Evolutionary conservation across 1,284 basidiomycete genomes (phyloP), one percentile per base, ranked within the genome.

Genomic region (Heliocybe sulcata): DNA sequence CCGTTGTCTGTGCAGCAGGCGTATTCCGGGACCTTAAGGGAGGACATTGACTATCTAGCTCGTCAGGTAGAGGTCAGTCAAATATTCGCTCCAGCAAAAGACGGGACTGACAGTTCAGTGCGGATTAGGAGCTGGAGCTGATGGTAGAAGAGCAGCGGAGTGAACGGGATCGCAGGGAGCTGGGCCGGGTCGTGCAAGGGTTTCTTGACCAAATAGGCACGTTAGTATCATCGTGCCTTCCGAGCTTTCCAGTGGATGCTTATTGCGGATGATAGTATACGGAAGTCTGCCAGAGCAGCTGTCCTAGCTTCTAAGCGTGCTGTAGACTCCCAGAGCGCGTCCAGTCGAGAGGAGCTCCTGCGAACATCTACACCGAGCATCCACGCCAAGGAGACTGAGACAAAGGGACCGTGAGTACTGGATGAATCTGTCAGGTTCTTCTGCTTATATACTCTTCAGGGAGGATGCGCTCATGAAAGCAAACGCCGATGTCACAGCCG

Each of bases 401-500:
- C 82, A 65, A 85, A 85, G 72, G 68, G 73, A 45, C 73, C 73
- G 85, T 83, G 57, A 54, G 81, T 79, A 11, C 25, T 29, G 12
- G 22, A 23, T 20, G n/a, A 42, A n/a, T 42, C 14, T 20, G 16
- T 57, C 20, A 8, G 45, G 29, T 16, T n/a, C 53, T n/a, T n/a
- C 22, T 29, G 38, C 14, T 59, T 31, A 53, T 25, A 29, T 9
- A 42, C 27, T 47, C 42, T 50, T 60, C 53, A 91, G 86, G 8
- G 93, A 93, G 59, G 93, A 97, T 61, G 80, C 80, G 0, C 76
- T 98, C 9, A 94, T 94, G 86, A 86, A 85, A 60, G 85, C 92
- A 23, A 92, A 87, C 56, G 82, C 89, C 61, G 83, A 95, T 60
- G 91, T 98, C 12, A 96, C 94, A 0, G 86, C 90, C 50, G 83